These are phyloP conservation scores for Fusarium multiceps DNA, from an alignment of 2,329 filamentous ascomycete species.

Conservation along the genomic window DNA sequence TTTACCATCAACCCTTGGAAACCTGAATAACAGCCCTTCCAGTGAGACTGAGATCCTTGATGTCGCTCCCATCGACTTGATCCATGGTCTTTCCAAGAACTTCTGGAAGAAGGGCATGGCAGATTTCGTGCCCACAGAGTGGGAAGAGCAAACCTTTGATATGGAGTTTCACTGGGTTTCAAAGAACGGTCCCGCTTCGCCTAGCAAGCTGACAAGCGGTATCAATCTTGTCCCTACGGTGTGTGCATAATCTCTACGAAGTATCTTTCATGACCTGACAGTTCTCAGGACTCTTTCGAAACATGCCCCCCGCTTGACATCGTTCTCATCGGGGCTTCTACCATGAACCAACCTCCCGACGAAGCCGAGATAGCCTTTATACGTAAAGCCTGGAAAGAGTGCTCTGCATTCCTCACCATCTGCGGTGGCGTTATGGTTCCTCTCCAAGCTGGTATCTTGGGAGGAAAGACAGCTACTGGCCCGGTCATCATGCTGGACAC, in stretches of 20 bases:
- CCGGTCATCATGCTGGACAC: constrained; percentile 47
- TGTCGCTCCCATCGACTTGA: constrained; percentile 50
- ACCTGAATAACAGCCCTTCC: not conserved
- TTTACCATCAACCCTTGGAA: rapidly evolving
- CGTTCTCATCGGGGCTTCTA: constrained; percentile 54
- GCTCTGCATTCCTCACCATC: constrained; percentile 54
- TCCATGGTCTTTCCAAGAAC: constrained; percentile 35
- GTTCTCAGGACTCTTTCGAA: constrained; percentile 52
- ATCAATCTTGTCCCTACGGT: constrained; percentile 49
- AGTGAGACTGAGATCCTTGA: constrained; percentile 51
- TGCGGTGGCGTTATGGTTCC: constrained; percentile 53
- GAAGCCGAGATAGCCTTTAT: constrained; percentile 52
- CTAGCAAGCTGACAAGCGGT: constrained; percentile 41
- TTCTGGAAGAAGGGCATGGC: constrained; percentile 38
- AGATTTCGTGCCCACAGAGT: constrained; percentile 5
- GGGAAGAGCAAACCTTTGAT: constrained; percentile 43
- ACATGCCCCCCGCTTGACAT: constrained; percentile 56
- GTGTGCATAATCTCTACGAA: not conserved
- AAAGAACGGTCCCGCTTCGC: constrained; percentile 30
- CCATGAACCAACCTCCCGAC: constrained; percentile 45
- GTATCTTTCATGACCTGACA: rapidly evolving
- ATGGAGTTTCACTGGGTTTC: constrained; percentile 52
- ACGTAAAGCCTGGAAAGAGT: constrained; percentile 50
- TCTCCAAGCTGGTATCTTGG: constrained; percentile 51
- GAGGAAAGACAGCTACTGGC: constrained; percentile 53